Evolutionary conservation across 768 basidiomycete genomes (phyloP), one percentile per base, ranked within the genome.

Genomic region (Pilatotrama ljubarskyi): DNA sequence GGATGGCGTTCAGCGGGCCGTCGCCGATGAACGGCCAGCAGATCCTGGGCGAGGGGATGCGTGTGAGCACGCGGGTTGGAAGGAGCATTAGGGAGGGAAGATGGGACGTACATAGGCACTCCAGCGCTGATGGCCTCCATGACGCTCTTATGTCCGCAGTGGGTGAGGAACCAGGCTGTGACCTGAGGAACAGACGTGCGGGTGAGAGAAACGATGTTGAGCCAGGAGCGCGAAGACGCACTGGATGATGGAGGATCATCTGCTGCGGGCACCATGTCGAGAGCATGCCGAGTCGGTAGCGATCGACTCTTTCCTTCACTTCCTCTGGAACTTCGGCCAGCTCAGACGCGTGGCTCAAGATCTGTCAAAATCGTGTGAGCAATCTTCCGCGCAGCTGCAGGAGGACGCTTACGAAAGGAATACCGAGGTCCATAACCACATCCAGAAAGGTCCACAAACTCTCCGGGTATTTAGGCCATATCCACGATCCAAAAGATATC

Each of bases 21-120:
- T 70, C 68, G 44, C 55, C 63, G 29, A 49, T n/a, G 52, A 67
- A 66, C 6, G 68, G 69, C 69, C 69, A 70, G 51, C 66, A 66
- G 38, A 70, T 70, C 64, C 69, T 70, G 48, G 0, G 57, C 11
- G 46, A 25, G 26, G n/a, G 10, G 10, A 32, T 4, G 17, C 10
- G 51, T n/a, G 41, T 43, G 13, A n/a, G n/a, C n/a, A n/a, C 38
- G 46, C 11, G 22, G 14, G 10, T 14, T 24, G 36, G 1, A 29
- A 10, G 29, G 44, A 13, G 5, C 14, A 17, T 6, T 17, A 14
- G 11, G 17, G 15, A 51, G 4, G 38, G n/a, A 20, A 49, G 41
- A 25, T 11, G n/a, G 29, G n/a, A 51, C 59, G 37, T 48, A 66
- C 65, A 69, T 64, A 8, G 68, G 68, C 14, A 69, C 55, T 1